Conservation (phyloP, 176 grass and related monocot genomes). For the Eleusine coracana region DNA sequence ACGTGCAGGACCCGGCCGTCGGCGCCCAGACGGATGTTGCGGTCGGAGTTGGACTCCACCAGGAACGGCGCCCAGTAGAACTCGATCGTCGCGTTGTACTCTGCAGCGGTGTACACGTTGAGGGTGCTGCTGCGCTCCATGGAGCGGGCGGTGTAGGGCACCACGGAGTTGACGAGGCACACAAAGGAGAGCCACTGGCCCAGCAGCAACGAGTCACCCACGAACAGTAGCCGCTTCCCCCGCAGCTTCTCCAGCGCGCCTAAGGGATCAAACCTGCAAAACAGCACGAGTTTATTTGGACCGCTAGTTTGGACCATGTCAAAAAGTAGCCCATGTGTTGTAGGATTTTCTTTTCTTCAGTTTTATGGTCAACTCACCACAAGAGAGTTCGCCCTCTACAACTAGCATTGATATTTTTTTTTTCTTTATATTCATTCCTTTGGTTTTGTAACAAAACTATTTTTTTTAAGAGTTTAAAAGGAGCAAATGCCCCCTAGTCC, state of each 20-base stretch:
- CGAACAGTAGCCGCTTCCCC: slow-evolving; percentile 79
- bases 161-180: slow-evolving; percentile 61
- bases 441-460: too few relatives aligned
- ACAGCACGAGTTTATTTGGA: not conserved
- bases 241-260: slow-evolving; percentile 68
- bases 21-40: slow-evolving; percentile 36
- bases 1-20: slow-evolving; percentile 59
- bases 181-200: slow-evolving; percentile 71
- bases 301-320: not conserved
- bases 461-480: too few relatives aligned
- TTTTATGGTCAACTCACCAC: too few relatives aligned
- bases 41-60: slow-evolving; percentile 65
- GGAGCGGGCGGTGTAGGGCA: slow-evolving; percentile 45
- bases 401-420: too few relatives aligned
- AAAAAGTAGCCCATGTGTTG: not conserved
- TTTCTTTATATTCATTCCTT: too few relatives aligned
- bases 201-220: slow-evolving; percentile 81
- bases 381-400: too few relatives aligned
- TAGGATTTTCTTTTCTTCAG: not conserved
- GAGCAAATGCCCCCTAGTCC: too few relatives aligned
- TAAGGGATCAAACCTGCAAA: slow-evolving; percentile 56
- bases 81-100: slow-evolving; percentile 57
- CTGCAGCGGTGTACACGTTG: slow-evolving; percentile 53
- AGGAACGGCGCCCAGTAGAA: slow-evolving; percentile 81
- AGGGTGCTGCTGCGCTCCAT: slow-evolving; percentile 46